Evolutionary conservation across 495 filamentous ascomycete species (phyloP).

Genomic region (Mytilinidion resinicola): DNA sequence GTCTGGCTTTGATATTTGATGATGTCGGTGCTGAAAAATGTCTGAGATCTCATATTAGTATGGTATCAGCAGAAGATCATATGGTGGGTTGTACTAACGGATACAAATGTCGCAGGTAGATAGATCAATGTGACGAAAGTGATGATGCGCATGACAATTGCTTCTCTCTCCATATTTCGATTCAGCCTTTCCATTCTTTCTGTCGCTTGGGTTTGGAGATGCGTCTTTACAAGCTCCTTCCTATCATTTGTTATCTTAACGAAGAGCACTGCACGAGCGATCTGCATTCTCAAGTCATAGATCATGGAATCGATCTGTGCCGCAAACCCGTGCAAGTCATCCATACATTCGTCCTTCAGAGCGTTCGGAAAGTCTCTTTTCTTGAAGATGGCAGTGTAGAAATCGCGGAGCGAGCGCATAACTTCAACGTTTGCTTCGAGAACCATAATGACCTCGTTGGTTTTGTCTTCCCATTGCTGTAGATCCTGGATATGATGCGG

Average conservation of each 20-base stretch:
- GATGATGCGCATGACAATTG: conserved; percentile 40
- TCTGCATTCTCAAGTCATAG: conserved; percentile 36
- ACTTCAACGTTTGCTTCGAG: conserved; percentile 40
- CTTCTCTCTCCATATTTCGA: conserved; percentile 37
- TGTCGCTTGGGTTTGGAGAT: conserved; percentile 36
- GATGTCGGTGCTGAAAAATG: conserved; percentile 45
- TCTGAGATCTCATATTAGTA: too few relatives aligned
- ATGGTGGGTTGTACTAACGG: conserved; percentile 29
- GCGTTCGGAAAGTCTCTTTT: conserved; percentile 33
- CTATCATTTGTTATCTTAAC: conserved; percentile 34
- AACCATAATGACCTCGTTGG: conserved; percentile 33
- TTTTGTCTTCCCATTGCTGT: conserved; percentile 37
- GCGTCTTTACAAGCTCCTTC: conserved; percentile 35
- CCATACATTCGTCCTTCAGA: conserved; percentile 15
- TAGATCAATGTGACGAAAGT: conserved; percentile 41
- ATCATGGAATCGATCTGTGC: conserved; percentile 36
- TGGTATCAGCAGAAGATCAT: too few relatives aligned
- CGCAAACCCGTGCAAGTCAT: conserved; percentile 32
- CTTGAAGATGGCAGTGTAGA: conserved; percentile 33
- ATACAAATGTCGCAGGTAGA: conserved; percentile 44
- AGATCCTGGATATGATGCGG: conserved; percentile 33
- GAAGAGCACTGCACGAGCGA: conserved; percentile 33
- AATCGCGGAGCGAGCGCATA: conserved; percentile 32
- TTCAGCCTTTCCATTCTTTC: conserved; percentile 34
- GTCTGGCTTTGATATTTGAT: conserved; percentile 38